Evolutionary conservation across 139 green algal species (phyloP).

Genomic region (Chlamydomonas asymmetrica): DNA sequence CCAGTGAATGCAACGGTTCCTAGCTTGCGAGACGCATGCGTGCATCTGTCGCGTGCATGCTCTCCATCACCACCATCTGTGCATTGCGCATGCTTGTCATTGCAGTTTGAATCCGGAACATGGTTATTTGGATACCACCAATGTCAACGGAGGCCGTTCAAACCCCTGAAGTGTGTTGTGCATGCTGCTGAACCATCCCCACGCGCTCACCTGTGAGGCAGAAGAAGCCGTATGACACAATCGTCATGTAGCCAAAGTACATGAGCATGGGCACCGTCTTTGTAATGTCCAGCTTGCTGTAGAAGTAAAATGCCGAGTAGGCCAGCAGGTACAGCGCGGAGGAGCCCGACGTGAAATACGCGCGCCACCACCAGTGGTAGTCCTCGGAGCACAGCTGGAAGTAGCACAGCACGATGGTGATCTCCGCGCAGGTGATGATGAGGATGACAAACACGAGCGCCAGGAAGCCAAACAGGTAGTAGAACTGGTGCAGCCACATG

Average conservation of each 20-base stretch:
- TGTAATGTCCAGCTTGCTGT: slow-evolving; percentile 95
- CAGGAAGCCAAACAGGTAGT: slow-evolving; percentile 98
- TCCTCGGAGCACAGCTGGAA: slow-evolving; percentile 92
- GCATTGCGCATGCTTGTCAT: too few relatives aligned
- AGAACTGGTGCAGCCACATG: slow-evolving; percentile 93
- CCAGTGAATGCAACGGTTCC: too few relatives aligned
- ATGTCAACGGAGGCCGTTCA: too few relatives aligned
- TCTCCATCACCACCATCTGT: too few relatives aligned
- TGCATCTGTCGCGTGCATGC: too few relatives aligned
- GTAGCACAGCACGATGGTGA: slow-evolving; percentile 99
- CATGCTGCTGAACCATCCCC: too few relatives aligned
- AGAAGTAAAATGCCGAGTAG: slow-evolving; percentile 98
- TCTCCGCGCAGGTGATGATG: slow-evolving; percentile 96
- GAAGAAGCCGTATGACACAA: slow-evolving; percentile 88
- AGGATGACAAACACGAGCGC: slow-evolving; percentile 96
- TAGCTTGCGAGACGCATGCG: too few relatives aligned
- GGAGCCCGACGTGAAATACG: slow-evolving; percentile 91
- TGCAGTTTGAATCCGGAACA: background rate
- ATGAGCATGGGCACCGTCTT: slow-evolving; percentile 81
- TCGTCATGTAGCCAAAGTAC: slow-evolving; percentile 94
- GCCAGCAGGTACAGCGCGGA: slow-evolving; percentile 95
- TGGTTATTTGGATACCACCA: slow-evolving; percentile 1
- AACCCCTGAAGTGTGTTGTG: too few relatives aligned
- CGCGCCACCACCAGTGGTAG: slow-evolving; percentile 96
- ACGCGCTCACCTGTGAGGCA: slow-evolving; percentile 77